Evolutionary conservation across 139 green algal species (phyloP), one percentile per base, ranked within the genome.

Genomic region (Desmodesmus armatus): DNA sequence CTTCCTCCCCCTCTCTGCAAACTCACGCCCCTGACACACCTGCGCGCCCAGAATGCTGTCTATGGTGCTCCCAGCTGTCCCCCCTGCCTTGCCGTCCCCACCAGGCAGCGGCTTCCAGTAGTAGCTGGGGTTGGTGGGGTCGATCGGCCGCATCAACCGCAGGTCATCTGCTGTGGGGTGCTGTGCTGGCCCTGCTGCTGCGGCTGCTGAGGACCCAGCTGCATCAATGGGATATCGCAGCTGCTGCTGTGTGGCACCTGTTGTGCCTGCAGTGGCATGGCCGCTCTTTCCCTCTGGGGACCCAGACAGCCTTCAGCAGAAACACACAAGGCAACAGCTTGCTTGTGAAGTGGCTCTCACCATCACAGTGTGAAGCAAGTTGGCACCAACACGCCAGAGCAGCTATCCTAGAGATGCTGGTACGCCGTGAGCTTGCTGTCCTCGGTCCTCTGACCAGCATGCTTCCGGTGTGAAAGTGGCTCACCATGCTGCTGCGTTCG

Each of bases 51-150:
- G 60, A 27, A 69, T 69, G n/a, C 37, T 69, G 60, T 69, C 60
- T 25, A 79, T 33, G 29, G 62, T 62, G 21, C 62, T 37, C 25
- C 31, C 67, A 75, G 29, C 25, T 49, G 37, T 37, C 17, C 41
- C 71, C 1, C 41, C 41, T 25, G 47, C 71, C 43, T 41, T 71
- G 69, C 69, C 25, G 19, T n/a, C 78, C 17, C 74, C 77, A 11
- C 60, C 58, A 11, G 33, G 40, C 31, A 78, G 41, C 17, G 78
- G 78, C 63, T 84, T 84, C 78, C 78, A 84, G 41, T 84, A 84
- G 62, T 84, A 84, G 13, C 63, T 41, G 6, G 43, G 62, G 41
- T 77, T 84, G 15, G 41, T 31, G 40, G 78, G 78, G 33, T 84
- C 78, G 2, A 84, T 63, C 5, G 78, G 78, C 39, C 78, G 62